Conservation (phyloP, 805 yeast species). For the Saccharomycopsis malanga region DNA sequence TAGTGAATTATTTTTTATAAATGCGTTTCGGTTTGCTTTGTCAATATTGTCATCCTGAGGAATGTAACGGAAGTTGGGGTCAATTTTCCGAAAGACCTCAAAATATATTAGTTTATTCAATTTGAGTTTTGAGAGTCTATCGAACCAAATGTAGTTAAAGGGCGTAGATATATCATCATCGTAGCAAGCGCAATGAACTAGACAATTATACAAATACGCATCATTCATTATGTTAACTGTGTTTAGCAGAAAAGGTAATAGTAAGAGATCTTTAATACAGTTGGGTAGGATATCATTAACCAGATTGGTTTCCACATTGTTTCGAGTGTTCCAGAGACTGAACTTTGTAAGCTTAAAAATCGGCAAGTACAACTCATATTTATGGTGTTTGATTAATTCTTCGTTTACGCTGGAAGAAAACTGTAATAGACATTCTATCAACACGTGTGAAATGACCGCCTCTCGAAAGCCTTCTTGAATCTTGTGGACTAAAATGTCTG, state of each 20-base stretch:
- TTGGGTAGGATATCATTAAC: constrained; percentile 17
- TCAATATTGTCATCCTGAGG: neutral
- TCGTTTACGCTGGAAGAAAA: constrained; percentile 1
- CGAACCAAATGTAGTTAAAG: constrained; percentile 15
- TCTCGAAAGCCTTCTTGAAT: neutral
- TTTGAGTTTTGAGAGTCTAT: constrained; percentile 5
- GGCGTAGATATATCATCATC: constrained; percentile 6
- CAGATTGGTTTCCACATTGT: neutral
- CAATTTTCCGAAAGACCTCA: constrained; percentile 11
- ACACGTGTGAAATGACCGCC: constrained; percentile 3
- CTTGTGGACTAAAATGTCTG: neutral
- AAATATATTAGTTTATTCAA: constrained; percentile 12
- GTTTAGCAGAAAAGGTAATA: constrained; percentile 2
- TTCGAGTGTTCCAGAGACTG: constrained; percentile 10
- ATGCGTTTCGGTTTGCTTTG: neutral
- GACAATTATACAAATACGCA: constrained; percentile 13
- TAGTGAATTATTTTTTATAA: neutral
- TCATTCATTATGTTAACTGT: constrained; percentile 1
- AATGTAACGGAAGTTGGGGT: constrained; percentile 1
- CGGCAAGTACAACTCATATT: constrained; percentile 8
- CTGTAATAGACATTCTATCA: constrained; percentile 5
- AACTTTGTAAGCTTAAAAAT: constrained; percentile 14
- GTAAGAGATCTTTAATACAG: neutral
- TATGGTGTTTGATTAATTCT: neutral
- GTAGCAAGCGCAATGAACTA: constrained; percentile 15